Conservation (phyloP, 2,329 filamentous ascomycete species). For the Neonectria neomacrospora region DNA sequence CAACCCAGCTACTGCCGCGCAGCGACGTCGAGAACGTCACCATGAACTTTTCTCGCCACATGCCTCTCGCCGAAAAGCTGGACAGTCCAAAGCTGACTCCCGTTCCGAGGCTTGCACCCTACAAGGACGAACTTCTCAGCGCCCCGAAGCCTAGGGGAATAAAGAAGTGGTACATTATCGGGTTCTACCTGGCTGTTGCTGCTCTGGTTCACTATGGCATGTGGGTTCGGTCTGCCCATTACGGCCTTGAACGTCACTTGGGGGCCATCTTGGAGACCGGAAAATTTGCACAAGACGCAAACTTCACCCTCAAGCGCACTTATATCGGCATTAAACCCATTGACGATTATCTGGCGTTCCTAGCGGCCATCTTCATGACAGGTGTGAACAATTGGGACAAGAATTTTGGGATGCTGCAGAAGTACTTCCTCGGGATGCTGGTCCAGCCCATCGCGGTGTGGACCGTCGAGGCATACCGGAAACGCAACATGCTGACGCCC, state of each 20-base stretch:
- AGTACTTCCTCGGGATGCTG: constrained; percentile 24
- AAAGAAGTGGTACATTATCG: constrained; percentile 18
- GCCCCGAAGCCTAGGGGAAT: not conserved
- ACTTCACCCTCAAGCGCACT: constrained; percentile 10
- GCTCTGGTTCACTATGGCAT: constrained; percentile 13
- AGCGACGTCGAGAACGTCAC: constrained; percentile 20
- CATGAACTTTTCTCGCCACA: constrained; percentile 24
- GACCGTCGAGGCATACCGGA: constrained; percentile 21
- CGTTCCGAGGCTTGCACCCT: constrained; percentile 16
- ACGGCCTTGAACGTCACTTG: constrained; percentile 7
- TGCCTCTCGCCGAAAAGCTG: constrained; percentile 21
- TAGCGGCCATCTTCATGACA: constrained; percentile 16
- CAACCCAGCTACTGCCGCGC: constrained; percentile 14
- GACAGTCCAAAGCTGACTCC: constrained; percentile 10
- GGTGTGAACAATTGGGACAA: constrained; percentile 17
- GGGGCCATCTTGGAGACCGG: constrained; percentile 7
- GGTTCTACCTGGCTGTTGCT: constrained; percentile 15
- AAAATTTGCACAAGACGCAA: not conserved
- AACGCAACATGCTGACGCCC: constrained; percentile 16
- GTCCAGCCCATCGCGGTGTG: constrained; percentile 21
- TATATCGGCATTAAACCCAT: constrained; percentile 17
- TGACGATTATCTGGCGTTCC: constrained; percentile 19
- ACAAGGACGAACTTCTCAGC: constrained; percentile 24
- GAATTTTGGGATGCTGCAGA: constrained; percentile 16
- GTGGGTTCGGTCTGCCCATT: constrained; percentile 18